Evolutionary conservation across 2,329 filamentous ascomycete genomes (phyloP).

Genomic region (Aspergillus sp.): DNA sequence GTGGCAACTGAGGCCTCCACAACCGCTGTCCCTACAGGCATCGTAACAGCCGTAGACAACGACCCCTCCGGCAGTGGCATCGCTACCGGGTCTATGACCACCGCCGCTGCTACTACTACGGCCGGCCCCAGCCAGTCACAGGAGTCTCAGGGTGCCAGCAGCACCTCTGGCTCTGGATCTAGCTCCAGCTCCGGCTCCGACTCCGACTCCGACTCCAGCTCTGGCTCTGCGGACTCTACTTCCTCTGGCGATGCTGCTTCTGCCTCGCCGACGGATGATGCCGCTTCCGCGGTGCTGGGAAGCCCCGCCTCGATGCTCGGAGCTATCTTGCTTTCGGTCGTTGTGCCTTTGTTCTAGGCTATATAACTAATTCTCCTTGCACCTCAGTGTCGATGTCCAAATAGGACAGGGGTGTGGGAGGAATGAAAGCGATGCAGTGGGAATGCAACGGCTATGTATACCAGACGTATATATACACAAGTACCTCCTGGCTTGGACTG

Average conservation of each 20-base stretch:
- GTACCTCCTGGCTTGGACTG: background rate
- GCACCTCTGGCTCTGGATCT: background rate
- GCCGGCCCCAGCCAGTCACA: background rate
- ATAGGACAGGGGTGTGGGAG: background rate
- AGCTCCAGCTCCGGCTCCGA: background rate
- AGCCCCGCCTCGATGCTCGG: slow-evolving; percentile 17
- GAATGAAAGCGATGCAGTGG: background rate
- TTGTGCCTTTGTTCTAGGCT: background rate
- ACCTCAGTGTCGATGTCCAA: too few species aligned
- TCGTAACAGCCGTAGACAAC: slow-evolving; percentile 21
- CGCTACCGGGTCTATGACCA: background rate
- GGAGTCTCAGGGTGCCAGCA: background rate
- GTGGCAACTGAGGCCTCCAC: background rate
- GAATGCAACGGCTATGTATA: background rate
- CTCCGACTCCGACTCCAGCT: background rate
- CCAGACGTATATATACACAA: too few species aligned
- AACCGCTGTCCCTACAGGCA: slow-evolving; percentile 6
- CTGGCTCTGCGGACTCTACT: background rate
- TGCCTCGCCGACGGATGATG: slow-evolving; percentile 15
- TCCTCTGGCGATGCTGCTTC: background rate
- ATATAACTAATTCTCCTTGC: background rate
- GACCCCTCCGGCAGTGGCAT: slow-evolving; percentile 9
- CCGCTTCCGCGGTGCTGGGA: slow-evolving; percentile 4
- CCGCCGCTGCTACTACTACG: background rate
- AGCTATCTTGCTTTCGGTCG: slow-evolving; percentile 9